Base-by-base conservation (phyloP, 768 basidiomycete genomes). In the Lyophyllum shimeji region DNA sequence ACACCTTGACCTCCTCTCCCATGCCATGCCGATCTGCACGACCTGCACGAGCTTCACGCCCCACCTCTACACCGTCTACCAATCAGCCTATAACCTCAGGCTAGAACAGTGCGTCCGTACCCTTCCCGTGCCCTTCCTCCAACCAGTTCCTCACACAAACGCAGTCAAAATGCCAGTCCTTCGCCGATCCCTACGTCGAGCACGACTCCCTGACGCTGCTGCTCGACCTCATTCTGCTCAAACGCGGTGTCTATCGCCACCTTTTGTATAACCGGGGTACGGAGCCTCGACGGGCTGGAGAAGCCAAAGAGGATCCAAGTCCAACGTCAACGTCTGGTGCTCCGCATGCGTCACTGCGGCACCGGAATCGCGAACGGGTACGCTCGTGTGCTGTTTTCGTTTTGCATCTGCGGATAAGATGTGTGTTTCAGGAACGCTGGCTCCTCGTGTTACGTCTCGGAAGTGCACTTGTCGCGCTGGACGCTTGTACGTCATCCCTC, bases 171-270 rank as follows among this genome's bases (percentile, higher is more conserved):
- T 90, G 89, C 64, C 78, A 76, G 34, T 71, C 74, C 24, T 92
- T 93, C 63, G 90, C 86, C 0, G 93, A 95, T 70, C 90, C 90
- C 54, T 94, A 93, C 62, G 89, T 93, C 57, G 92, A 95, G 66
- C 87, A 93, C 58, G 90, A 93, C 67, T 73, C 77, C 0, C 71
- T 93, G 57, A 87, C 83, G 1, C 73, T 93, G 18, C 71, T 90
- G 5, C 77, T 94, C 39, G 93, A 95, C 71, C 78, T 95, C 1
- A 87, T 94, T 49, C 77, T 94, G 21, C 77, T 95, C 21, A 93
- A 93, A 69, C 73, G 87, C 34, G 91, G 83, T 12, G 92, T 93
- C 2, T 93, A 88, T 65, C 78, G 87, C 17, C 92, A 94, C 71
- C 70, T 94, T 17, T 71, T 94, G 27, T 94, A 89, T 63, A 95